Percentiles rank a stretch among this genome's conserved stretches.
These are phyloP conservation scores for Mikania micrantha DNA, from an alignment of 129 eudicot species.

Conservation along the genomic window DNA sequence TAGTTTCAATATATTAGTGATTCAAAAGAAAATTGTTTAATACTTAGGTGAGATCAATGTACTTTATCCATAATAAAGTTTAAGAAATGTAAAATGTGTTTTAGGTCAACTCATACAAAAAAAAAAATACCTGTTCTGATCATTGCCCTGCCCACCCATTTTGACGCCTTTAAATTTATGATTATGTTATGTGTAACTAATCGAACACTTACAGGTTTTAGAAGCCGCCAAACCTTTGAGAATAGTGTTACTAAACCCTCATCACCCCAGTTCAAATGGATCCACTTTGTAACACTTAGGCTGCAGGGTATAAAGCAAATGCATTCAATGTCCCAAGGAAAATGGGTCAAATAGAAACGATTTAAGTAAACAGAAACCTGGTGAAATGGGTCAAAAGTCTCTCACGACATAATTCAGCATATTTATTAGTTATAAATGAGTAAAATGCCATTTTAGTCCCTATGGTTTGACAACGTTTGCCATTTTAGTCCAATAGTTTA, in stretches of 20 bases:
- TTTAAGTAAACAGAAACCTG: background rate
- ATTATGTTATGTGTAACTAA: background rate
- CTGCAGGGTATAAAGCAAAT: slow-evolving; percentile 38
- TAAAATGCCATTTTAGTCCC: no score
- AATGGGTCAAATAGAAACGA: background rate
- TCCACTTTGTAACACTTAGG: slow-evolving; percentile 86
- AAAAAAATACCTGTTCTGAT: background rate
- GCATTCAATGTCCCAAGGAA: background rate
- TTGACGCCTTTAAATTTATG: background rate
- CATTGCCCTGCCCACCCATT: background rate
- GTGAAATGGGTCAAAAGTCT: background rate
- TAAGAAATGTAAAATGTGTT: background rate
- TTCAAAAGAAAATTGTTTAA: background rate
- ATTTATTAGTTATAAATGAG: background rate
- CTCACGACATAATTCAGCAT: background rate
- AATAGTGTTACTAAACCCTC: slow-evolving; percentile 74
- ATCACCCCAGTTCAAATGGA: slow-evolving; percentile 97
- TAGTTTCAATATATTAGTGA: background rate
- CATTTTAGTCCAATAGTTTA: no score
- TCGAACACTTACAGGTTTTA: slow-evolving; percentile 52
- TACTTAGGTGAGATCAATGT: background rate
- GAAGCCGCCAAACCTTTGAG: slow-evolving; percentile 76
- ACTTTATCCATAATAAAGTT: background rate
- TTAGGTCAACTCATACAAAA: background rate
- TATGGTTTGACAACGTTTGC: no score